Percentiles rank a stretch among this genome's conserved stretches.
Evolutionary conservation across 495 filamentous ascomycete species (phyloP).

Genomic region (Talaromyces trachyspermus): DNA sequence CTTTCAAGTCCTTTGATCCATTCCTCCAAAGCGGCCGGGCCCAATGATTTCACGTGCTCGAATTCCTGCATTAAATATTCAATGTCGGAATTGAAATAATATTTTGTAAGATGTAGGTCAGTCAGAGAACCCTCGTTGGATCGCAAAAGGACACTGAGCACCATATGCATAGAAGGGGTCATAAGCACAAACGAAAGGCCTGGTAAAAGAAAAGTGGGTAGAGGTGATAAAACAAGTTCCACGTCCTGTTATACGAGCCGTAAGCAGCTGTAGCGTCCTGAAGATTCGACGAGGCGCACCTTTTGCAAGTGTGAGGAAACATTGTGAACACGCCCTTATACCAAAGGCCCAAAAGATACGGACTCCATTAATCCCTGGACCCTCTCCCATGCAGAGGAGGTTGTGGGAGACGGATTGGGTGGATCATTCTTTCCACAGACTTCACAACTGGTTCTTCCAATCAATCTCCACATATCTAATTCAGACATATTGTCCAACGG

Average conservation of each 20-base stretch:
- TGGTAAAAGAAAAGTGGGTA: conserved; percentile 48
- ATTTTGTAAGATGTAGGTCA: conserved; percentile 48
- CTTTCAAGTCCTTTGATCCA: conserved; percentile 65
- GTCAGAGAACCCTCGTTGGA: conserved; percentile 35
- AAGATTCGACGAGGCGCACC: conserved; percentile 43
- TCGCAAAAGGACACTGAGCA: conserved; percentile 46
- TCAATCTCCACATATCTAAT: conserved; percentile 41
- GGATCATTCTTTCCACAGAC: conserved; percentile 27
- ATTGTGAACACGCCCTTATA: conserved; percentile 52
- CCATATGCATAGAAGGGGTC: conserved; percentile 47
- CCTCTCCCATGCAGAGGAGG: conserved; percentile 33
- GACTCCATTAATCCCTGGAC: conserved; percentile 45
- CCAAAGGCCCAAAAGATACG: conserved; percentile 60
- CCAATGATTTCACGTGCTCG: conserved; percentile 48
- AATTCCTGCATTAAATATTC: conserved; percentile 48
- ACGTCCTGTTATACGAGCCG: conserved; percentile 48
- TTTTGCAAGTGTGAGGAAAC: conserved; percentile 46
- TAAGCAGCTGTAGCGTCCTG: conserved; percentile 1
- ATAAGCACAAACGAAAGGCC: conserved; percentile 60
- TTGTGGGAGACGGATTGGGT: conserved; percentile 14
- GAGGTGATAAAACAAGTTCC: conserved; percentile 51
- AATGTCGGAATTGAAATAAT: conserved; percentile 53
- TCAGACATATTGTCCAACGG: conserved; percentile 36
- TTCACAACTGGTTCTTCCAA: conserved; percentile 35
- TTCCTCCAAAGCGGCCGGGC: conserved; percentile 55